Evolutionary conservation across 441 rosid genomes (phyloP).

Genomic region (Raphanus hybrid): DNA sequence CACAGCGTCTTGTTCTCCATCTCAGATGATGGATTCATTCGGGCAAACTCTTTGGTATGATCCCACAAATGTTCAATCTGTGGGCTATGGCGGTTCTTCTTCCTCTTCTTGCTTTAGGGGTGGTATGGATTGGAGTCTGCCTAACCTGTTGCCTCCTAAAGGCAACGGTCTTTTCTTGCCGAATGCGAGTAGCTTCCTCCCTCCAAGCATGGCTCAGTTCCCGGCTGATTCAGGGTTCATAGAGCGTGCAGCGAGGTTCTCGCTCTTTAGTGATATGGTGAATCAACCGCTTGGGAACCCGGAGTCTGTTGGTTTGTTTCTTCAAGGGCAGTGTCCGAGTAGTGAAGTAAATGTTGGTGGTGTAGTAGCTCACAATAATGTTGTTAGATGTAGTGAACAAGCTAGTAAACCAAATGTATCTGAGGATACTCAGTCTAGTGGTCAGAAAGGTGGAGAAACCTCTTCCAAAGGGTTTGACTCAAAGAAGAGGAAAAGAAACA

Average conservation of each 20-base stretch:
- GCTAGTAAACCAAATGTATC: conserved; percentile 74
- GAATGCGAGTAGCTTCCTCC: conserved; percentile 57
- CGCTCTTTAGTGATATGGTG: conserved; percentile 78
- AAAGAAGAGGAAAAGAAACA: conserved; percentile 81
- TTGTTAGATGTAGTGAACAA: conserved; percentile 57
- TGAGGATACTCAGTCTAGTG: conserved; percentile 84
- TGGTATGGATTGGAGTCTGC: conserved; percentile 76
- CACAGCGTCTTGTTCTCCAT: conserved; percentile 61
- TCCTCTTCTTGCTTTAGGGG: conserved; percentile 41
- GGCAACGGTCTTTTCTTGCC: conserved; percentile 65
- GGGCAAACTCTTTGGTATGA: conserved; percentile 77
- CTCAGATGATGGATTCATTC: conserved; percentile 74
- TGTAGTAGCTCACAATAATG: conserved; percentile 65
- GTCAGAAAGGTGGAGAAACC: conserved; percentile 62
- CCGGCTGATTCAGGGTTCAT: conserved; percentile 89
- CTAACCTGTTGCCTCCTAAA: conserved; percentile 56
- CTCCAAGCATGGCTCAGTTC: conserved; percentile 81
- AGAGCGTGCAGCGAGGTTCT: conserved; percentile 96
- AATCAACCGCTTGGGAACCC: conserved; percentile 63
- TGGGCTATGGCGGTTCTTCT: conserved; percentile 60
- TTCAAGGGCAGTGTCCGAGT: conserved; percentile 57
- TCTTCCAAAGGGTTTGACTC: conserved; percentile 57
- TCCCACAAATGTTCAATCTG: conserved; percentile 56
- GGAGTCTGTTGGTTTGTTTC: conserved; percentile 62
- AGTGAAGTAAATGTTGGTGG: conserved; percentile 53